Conservation (phyloP, 1,284 basidiomycete genomes). For the Afroboletus lepidellus region DNA sequence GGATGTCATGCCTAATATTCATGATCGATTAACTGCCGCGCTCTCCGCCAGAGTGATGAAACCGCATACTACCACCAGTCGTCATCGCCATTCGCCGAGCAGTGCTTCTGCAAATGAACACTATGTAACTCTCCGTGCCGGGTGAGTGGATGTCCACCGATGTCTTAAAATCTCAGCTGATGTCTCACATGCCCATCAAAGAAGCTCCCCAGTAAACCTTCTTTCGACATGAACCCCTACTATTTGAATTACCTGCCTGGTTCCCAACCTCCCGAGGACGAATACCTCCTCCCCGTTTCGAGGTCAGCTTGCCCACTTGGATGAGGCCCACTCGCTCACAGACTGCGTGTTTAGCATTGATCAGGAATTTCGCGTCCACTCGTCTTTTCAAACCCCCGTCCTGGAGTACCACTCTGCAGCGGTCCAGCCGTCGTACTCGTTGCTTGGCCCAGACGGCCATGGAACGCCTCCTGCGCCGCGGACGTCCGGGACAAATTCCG, state of each 20-base stretch:
- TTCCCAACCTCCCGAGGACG: constrained; percentile 5
- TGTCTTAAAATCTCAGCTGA: constrained; percentile 23
- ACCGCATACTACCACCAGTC: constrained; percentile 21
- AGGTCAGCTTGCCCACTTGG: constrained; percentile 16
- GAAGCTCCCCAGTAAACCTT: constrained; percentile 18
- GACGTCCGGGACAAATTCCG: neutral
- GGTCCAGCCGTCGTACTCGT: constrained; percentile 11
- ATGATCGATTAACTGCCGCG: constrained; percentile 26
- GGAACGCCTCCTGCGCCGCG: constrained; percentile 3
- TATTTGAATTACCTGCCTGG: constrained; percentile 9
- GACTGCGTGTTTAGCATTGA: constrained; percentile 11
- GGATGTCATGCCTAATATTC: constrained; percentile 15
- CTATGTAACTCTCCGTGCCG: constrained; percentile 18
- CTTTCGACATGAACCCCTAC: constrained; percentile 19
- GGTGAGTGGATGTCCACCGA: constrained; percentile 16
- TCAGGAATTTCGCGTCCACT: constrained; percentile 4
- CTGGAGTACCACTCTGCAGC: neutral
- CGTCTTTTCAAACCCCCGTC: neutral
- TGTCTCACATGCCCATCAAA: constrained; percentile 23
- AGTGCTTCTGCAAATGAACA: constrained; percentile 23
- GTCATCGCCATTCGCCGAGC: constrained; percentile 28
- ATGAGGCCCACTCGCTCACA: constrained; percentile 11
- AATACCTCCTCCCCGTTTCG: constrained; percentile 3
- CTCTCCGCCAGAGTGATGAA: constrained; percentile 26
- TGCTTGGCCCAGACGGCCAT: neutral